phyloP scores from a whole-genome alignment of 2,329 filamentous ascomycete genomes.

The Aspergillus sp. region DNA sequence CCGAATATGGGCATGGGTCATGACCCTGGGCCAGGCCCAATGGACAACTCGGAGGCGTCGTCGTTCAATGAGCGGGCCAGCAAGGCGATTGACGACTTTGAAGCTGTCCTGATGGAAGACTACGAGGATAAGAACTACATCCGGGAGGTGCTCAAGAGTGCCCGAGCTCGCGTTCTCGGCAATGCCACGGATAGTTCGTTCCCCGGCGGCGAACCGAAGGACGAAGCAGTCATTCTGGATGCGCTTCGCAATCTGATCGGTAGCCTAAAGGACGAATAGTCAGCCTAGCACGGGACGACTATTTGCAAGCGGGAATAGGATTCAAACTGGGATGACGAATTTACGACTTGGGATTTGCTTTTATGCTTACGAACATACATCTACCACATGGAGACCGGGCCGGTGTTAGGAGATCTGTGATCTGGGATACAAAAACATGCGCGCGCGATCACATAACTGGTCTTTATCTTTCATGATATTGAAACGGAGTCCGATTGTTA shows the following conservation, averaged over 20 bases:
- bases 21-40: slow-evolving; percentile 22
- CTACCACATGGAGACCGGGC: slow-evolving; percentile 13
- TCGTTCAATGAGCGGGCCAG: slow-evolving; percentile 45
- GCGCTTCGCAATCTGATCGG: slow-evolving; percentile 43
- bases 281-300: too few species aligned
- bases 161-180: slow-evolving; percentile 44
- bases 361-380: slow-evolving; percentile 14
- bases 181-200: slow-evolving; percentile 46
- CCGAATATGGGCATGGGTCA: slow-evolving; percentile 20
- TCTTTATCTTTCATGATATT: background rate
- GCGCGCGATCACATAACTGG: slow-evolving; percentile 1
- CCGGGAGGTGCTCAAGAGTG: slow-evolving; percentile 46
- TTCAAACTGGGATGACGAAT: slow-evolving; percentile 13
- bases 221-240: slow-evolving; percentile 47
- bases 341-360: slow-evolving; percentile 15
- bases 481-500: slow-evolving; percentile 1
- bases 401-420: slow-evolving; percentile 18
- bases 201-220: slow-evolving; percentile 47
- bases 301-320: background rate
- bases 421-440: background rate
- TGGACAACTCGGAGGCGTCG: slow-evolving; percentile 32
- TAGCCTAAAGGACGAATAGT: slow-evolving; percentile 39
- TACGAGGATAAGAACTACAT: slow-evolving; percentile 51
- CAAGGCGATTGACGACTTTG: slow-evolving; percentile 49
- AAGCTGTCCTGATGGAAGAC: slow-evolving; percentile 48